Base-by-base conservation (phyloP, 2,329 filamentous ascomycete genomes). In the Cryphonectria naterciae region DNA sequence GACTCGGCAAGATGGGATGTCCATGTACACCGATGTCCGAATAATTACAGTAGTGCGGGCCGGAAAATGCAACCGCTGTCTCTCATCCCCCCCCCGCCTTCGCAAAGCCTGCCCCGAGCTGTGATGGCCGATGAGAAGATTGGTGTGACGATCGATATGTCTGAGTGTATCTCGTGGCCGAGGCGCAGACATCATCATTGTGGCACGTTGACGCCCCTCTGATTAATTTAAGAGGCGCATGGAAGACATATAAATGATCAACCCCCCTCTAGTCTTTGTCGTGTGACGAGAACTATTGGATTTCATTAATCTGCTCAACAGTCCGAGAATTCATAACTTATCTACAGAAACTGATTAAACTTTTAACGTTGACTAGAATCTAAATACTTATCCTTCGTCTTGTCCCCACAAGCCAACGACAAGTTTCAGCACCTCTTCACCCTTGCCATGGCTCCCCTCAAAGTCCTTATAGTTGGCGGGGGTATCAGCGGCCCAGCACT, bases 391-490 rank as follows among this genome's bases (percentile, higher is more conserved):
- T 13, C 54, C 54, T 58, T 8, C 11, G 7, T 11, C 22, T 35
- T 32, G 6, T 32, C 54, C 54, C 54, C 25, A 17, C 32, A 2
- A 60, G 25, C 35, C 22, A 11, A 22, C 6, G 6, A 49, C 54
- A 28, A 58, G 54, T 58, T 17, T 19, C 17, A 35, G 13, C 54
- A 19, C 25, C 25, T 22, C 58, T 39, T 22, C 32, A n/a, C 25
- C 35, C 28, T 35, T 35, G 60, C 4, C 58, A 78, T 79, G 77
- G 70, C 77, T 46, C 76, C 78, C 19, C 74, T 85, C 69, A 84
- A 79, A 75, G 76, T 88, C 60, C 83, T 88, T 72, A 85, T 88
- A 72, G 78, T 80, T 65, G 84, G 85, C 70, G 83, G 79, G 5
- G 84, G 84, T 70, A 79, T 86, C 43, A 81, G 81, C 32, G 85